Percentiles rank a stretch among this genome's conserved stretches.
These are phyloP conservation scores for Talaromyces funiculosus DNA, from an alignment of 2,329 filamentous ascomycete species.

Conservation along the genomic window DNA sequence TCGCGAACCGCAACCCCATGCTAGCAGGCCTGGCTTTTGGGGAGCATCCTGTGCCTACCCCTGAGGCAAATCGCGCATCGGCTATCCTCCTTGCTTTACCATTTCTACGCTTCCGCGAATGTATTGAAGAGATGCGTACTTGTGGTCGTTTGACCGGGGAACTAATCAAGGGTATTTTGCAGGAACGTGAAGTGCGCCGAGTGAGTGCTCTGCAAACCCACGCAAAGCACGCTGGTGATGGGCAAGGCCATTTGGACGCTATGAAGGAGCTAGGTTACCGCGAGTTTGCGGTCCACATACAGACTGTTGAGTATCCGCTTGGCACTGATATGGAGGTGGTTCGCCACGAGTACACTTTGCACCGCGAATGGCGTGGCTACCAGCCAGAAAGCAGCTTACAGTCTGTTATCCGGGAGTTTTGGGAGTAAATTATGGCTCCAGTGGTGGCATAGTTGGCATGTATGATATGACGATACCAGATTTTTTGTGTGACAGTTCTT, in stretches of 20 bases:
- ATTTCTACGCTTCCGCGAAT: slow-evolving; percentile 19
- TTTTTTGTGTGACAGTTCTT: neutral
- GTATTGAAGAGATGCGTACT: slow-evolving; percentile 19
- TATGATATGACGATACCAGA: neutral
- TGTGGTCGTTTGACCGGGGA: slow-evolving; percentile 15
- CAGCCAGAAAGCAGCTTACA: neutral
- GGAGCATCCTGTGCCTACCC: slow-evolving; percentile 14
- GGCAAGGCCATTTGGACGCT: neutral
- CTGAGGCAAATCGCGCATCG: slow-evolving; percentile 20
- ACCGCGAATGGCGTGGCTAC: slow-evolving; percentile 11
- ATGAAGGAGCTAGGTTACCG: slow-evolving; percentile 19
- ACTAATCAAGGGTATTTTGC: slow-evolving; percentile 20
- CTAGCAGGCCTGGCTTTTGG: slow-evolving; percentile 23
- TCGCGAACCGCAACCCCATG: slow-evolving; percentile 15
- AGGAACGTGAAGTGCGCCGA: slow-evolving; percentile 27
- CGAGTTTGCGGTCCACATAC: slow-evolving; percentile 16
- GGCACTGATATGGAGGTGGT: neutral
- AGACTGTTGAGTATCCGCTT: neutral
- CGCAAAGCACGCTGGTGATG: neutral
- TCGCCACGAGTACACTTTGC: slow-evolving; percentile 9
- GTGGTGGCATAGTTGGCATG: neutral
- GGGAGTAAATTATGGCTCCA: neutral
- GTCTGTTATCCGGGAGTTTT: slow-evolving; percentile 3
- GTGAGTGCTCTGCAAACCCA: slow-evolving; percentile 18
- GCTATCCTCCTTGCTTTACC: slow-evolving; percentile 26